Percentiles rank a stretch among this genome's conserved stretches.
Conservation (phyloP, 129 eudicot genomes). For the Flaveria ramosissima region DNA sequence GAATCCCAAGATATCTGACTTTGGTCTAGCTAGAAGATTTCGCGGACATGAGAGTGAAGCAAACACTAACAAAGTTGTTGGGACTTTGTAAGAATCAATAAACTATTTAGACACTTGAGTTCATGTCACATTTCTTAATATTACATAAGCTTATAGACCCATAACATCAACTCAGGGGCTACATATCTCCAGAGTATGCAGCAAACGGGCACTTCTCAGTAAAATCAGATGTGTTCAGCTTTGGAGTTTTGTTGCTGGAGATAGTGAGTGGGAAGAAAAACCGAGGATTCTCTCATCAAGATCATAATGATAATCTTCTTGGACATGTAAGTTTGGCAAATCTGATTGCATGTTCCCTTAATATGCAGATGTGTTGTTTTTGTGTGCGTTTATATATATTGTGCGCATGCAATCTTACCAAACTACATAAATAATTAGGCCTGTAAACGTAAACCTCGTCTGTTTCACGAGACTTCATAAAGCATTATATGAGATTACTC, state of each 20-base stretch:
- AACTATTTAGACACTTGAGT: neutral
- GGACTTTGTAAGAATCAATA: slow-evolving; percentile 42
- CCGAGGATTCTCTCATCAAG: slow-evolving; percentile 32
- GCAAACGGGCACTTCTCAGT: slow-evolving; percentile 28
- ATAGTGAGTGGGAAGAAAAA: slow-evolving; percentile 40
- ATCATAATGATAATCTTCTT: slow-evolving; percentile 39
- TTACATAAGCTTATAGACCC: neutral
- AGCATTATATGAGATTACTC: slow-evolving; percentile 4
- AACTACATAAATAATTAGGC: neutral
- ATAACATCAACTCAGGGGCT: slow-evolving; percentile 22
- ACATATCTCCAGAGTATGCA: slow-evolving; percentile 44
- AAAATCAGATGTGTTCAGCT: slow-evolving; percentile 41
- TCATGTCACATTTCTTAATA: neutral
- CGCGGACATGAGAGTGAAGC: slow-evolving; percentile 33
- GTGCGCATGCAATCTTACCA: neutral
- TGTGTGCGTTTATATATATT: neutral
- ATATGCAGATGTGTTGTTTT: neutral
- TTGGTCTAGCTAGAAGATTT: slow-evolving; percentile 46
- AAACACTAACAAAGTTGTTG: slow-evolving; percentile 37
- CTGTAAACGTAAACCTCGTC: neutral
- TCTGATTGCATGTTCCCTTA: neutral
- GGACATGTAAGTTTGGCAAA: slow-evolving; percentile 38
- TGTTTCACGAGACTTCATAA: neutral
- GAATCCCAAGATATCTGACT: slow-evolving; percentile 50
- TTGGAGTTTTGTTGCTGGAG: slow-evolving; percentile 41